These are phyloP conservation scores for Lachancea lanzarotensis DNA, from an alignment of 805 yeast species.

Conservation along the genomic window DNA sequence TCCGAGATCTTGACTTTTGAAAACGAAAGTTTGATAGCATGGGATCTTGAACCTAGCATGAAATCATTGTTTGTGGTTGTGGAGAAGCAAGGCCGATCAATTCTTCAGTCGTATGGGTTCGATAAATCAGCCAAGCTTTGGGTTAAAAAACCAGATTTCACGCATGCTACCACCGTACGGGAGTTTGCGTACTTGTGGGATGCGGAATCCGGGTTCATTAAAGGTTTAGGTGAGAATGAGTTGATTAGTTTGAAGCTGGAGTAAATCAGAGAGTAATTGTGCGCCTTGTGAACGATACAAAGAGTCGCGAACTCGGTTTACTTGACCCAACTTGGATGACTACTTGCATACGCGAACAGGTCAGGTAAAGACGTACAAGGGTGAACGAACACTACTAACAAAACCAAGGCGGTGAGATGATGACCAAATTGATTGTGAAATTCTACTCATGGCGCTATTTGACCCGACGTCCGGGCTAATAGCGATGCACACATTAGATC, in stretches of 20 bases:
- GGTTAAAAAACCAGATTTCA: background rate
- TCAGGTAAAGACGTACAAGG: too few relatives aligned
- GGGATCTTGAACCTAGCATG: conserved; percentile 9
- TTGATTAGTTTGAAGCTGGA: background rate
- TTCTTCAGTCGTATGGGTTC: background rate
- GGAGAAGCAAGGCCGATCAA: background rate
- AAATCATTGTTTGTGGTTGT: conserved; percentile 3
- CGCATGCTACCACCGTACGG: background rate
- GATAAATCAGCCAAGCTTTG: conserved; percentile 5
- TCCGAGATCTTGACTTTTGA: conserved; percentile 10
- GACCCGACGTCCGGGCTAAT: too few relatives aligned
- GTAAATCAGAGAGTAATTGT: background rate
- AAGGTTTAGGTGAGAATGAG: background rate
- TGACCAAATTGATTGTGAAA: too few relatives aligned
- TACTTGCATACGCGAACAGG: too few relatives aligned
- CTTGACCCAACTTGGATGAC: too few relatives aligned
- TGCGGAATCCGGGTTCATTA: background rate
- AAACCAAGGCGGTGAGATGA: too few relatives aligned
- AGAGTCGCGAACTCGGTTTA: background rate
- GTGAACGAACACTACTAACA: too few relatives aligned
- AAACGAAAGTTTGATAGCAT: background rate
- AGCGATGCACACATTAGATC: too few relatives aligned
- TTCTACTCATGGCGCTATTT: too few relatives aligned
- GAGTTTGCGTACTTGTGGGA: conserved; percentile 2
- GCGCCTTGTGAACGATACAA: background rate